These are phyloP conservation scores for Moniliophthora roreri DNA, from an alignment of 1,284 basidiomycete genomes.

Conservation along the genomic window DNA sequence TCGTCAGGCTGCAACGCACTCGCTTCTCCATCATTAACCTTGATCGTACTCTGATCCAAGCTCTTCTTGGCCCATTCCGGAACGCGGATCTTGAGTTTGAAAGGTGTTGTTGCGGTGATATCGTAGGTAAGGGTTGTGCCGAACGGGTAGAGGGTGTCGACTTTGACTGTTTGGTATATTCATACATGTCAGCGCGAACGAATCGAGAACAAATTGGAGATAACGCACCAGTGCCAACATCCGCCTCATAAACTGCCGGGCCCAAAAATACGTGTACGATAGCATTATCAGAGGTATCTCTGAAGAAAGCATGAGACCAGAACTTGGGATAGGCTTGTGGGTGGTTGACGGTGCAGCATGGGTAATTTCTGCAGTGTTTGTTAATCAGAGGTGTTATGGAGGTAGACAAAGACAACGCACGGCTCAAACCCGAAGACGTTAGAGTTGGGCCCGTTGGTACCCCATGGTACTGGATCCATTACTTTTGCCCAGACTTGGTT, in stretches of 20 bases:
- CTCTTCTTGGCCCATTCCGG: conserved; percentile 34
- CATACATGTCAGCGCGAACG: background rate
- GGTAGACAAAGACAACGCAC: conserved; percentile 19
- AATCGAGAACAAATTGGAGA: background rate
- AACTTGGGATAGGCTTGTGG: conserved; percentile 39
- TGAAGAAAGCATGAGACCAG: conserved; percentile 38
- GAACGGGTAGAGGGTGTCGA: conserved; percentile 37
- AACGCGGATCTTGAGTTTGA: conserved; percentile 35
- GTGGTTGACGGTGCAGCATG: conserved; percentile 41
- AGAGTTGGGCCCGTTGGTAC: conserved; percentile 34
- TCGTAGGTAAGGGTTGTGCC: conserved; percentile 33
- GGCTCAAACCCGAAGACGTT: conserved; percentile 43
- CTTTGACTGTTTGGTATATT: conserved; percentile 23
- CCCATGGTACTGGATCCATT: conserved; percentile 36
- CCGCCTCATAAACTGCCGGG: conserved; percentile 31
- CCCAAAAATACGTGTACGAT: conserved; percentile 37
- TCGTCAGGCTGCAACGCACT: conserved; percentile 22
- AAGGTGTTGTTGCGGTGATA: conserved; percentile 28
- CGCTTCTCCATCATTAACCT: conserved; percentile 26
- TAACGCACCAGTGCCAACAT: conserved; percentile 29
- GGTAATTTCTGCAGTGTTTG: conserved; percentile 31
- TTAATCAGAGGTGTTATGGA: background rate
- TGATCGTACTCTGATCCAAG: conserved; percentile 29
- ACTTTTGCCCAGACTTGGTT: conserved; percentile 40
- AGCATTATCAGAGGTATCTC: conserved; percentile 25